These are phyloP conservation scores for Solanum chilense DNA, from an alignment of 257 asterid species.

Conservation along the genomic window DNA sequence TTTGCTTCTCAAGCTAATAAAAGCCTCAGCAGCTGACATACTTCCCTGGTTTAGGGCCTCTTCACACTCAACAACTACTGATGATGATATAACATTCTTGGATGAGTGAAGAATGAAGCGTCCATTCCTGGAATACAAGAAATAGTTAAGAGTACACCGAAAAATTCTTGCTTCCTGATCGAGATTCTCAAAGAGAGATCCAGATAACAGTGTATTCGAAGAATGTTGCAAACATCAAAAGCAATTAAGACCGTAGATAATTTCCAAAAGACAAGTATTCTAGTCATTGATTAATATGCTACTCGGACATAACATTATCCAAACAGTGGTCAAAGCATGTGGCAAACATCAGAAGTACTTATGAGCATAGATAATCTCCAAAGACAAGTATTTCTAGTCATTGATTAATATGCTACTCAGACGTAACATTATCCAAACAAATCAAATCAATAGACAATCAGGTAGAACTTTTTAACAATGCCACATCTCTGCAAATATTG, in stretches of 20 bases:
- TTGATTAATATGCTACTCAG: not conserved
- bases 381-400: not conserved
- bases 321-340: not conserved
- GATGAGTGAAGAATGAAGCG: constrained; percentile 78
- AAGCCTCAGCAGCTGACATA: constrained; percentile 64
- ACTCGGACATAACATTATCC: not conserved
- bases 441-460: not conserved
- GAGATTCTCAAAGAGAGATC: not conserved
- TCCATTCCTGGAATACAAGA: constrained; percentile 64
- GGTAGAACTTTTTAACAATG: not conserved
- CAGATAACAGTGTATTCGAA: not conserved
- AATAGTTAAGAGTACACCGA: constrained; percentile 2
- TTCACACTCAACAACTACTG: constrained; percentile 70
- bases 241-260: not conserved
- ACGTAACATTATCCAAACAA: not conserved
- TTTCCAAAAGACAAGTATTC: not conserved
- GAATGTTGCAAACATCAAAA: not conserved
- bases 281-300: not conserved
- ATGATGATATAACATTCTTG: constrained; percentile 59
- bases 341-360: not conserved
- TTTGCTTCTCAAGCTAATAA: constrained; percentile 68
- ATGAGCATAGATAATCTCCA: not conserved
- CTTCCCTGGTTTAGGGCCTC: constrained; percentile 90
- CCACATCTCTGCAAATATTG: not conserved
- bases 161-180: not conserved